A percentile compares a stretch with the other conserved stretches of the same genome.
Evolutionary conservation across 805 yeast species (phyloP).

Genomic region (Saturnispora dispora): DNA sequence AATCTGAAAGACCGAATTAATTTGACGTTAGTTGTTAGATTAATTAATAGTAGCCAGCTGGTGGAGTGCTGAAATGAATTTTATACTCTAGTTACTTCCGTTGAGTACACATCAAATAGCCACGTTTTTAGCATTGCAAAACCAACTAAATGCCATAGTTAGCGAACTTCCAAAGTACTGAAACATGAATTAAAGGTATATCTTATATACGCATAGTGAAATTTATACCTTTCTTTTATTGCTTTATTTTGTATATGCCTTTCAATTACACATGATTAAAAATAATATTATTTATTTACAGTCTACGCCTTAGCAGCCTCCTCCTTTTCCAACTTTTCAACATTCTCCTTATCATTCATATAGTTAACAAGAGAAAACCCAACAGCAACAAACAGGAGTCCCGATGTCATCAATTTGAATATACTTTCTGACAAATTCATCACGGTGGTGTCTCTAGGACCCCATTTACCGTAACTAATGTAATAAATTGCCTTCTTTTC

Average conservation of each 20-base stretch:
- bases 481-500: constrained; percentile 53
- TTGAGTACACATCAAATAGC: too few relatives aligned
- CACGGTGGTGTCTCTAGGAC: constrained; percentile 36
- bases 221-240: too few relatives aligned
- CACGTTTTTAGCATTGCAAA: too few relatives aligned
- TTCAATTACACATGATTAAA: background rate
- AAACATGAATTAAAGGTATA: too few relatives aligned
- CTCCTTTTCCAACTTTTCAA: constrained; percentile 10
- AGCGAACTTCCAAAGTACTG: too few relatives aligned
- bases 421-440: constrained; percentile 27
- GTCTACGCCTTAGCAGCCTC: background rate
- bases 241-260: background rate
- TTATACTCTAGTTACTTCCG: too few relatives aligned
- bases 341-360: constrained; percentile 22
- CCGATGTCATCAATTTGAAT: constrained; percentile 26
- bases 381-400: constrained; percentile 26
- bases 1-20: too few relatives aligned
- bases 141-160: too few relatives aligned
- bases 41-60: too few relatives aligned
- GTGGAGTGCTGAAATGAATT: too few relatives aligned
- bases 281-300: background rate
- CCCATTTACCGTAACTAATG: constrained; percentile 56
- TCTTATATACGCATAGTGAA: too few relatives aligned
- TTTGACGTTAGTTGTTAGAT: too few relatives aligned
- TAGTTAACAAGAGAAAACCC: constrained; percentile 29